Evolutionary conservation across 129 eudicot species (phyloP).

Genomic region (Silybum marianum): DNA sequence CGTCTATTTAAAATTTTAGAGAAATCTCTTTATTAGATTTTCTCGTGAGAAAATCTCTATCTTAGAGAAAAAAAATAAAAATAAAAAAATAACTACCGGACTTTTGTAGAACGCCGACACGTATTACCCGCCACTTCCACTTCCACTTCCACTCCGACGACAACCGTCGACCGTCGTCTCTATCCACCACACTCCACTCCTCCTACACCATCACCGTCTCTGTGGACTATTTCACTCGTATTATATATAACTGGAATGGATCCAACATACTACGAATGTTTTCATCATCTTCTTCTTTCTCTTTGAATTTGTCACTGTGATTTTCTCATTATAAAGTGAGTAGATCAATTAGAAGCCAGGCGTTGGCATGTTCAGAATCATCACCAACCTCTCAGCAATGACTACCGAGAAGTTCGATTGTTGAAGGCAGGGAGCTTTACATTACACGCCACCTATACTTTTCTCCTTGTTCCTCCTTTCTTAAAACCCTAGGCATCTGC

Average conservation of each 20-base stretch:
- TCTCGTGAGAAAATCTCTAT: no score
- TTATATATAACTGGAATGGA: background rate
- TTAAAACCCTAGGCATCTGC: background rate
- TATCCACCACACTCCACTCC: background rate
- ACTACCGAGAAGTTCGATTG: background rate
- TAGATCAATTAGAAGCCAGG: background rate
- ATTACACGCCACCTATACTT: background rate
- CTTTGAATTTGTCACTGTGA: background rate
- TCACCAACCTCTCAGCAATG: background rate
- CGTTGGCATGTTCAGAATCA: background rate
- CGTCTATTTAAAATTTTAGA: no score
- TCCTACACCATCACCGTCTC: background rate
- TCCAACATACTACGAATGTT: background rate
- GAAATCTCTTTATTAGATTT: no score
- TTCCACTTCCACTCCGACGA: background rate
- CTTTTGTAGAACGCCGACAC: no score
- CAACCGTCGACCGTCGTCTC: background rate
- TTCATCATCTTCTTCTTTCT: background rate
- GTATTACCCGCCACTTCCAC: background rate
- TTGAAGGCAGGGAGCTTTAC: background rate
- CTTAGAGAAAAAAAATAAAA: no score
- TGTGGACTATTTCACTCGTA: background rate
- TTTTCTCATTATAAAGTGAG: background rate
- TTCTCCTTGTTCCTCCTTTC: background rate
- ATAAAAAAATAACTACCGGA: no score